Evolutionary conservation across 2,329 filamentous ascomycete genomes (phyloP), one percentile per base, ranked within the genome.

Genomic region (Blumeriella jaapii): DNA sequence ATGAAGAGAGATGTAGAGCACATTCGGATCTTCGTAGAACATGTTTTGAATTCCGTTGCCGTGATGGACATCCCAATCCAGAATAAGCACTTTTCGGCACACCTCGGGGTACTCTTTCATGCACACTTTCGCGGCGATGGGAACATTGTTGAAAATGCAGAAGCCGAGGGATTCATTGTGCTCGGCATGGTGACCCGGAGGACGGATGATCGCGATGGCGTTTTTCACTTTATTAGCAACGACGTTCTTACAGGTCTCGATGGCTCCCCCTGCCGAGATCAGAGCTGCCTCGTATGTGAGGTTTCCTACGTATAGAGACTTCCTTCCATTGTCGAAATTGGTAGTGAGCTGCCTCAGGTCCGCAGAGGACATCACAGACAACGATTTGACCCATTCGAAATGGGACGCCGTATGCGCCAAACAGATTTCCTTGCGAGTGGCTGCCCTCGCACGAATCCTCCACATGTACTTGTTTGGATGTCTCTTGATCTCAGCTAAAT

Each of bases 111-210:
- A 91, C 40, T 86, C 77, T 34, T 69, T 64, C 55, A 94, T 86
- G 55, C 87, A 95, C 9, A 87, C 82, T 40, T 75, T 80, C n/a
- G 86, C 79, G 1, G 87, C 89, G 39, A 98, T 82, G 13, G 84
- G 86, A 3, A 96, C 91, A 53, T 98, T 98, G 62, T 98, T 95
- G 63, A 96, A 96, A 40, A 96, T 73, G 57, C 91, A 98, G 55
- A 98, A 98, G 0, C 91, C 91, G 70, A 94, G 91, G 1, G 89
- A 74, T 22, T 77, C 68, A 50, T 91, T 71, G 39, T 75, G 78
- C 55, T 98, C 91, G 1, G 91, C 91, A 58, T 98, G 91, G 53
- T 98, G 91, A 0, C 91, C 91, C 0, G 91, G 91, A 2, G 91
- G 91, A 10, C 91, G 75, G 50, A 98, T 94, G 23, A 98, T 80